Percentiles rank a stretch among this genome's conserved stretches.
These are phyloP conservation scores for Hamamelis virginiana DNA, from an alignment of 164 flowering plant genomes.

Conservation along the genomic window DNA sequence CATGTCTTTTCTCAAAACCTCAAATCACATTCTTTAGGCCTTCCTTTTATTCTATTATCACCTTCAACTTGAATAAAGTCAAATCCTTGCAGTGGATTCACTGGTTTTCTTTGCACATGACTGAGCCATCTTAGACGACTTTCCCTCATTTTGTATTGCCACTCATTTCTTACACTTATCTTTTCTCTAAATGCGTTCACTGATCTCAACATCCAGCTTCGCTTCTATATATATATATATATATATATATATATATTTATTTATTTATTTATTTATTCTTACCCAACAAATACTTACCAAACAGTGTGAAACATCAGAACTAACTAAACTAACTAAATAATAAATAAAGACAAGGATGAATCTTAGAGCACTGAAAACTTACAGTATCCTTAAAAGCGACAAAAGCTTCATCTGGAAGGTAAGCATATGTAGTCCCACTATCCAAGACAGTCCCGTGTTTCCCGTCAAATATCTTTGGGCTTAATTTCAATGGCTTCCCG, in stretches of 20 bases:
- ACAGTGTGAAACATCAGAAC: neutral
- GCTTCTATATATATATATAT: no score
- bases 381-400: constrained; percentile 76
- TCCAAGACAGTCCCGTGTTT: constrained; percentile 92
- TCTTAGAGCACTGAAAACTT: constrained; percentile 34
- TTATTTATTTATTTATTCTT: no score
- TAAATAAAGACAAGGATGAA: neutral
- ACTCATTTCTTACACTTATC: no score
- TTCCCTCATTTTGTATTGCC: no score
- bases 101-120: neutral
- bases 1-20: neutral
- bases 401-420: constrained; percentile 87
- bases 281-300: no score
- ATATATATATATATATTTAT: no score
- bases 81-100: neutral
- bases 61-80: no score
- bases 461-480: constrained; percentile 70
- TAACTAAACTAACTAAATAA: neutral
- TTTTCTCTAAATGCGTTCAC: no score
- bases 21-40: neutral
- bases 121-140: no score
- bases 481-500: constrained; percentile 65
- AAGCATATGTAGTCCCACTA: constrained; percentile 99
- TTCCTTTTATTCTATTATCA: no score
- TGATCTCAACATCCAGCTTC: no score